phyloP scores from a whole-genome alignment of 129 eudicot species.

The Artemisia annua region DNA sequence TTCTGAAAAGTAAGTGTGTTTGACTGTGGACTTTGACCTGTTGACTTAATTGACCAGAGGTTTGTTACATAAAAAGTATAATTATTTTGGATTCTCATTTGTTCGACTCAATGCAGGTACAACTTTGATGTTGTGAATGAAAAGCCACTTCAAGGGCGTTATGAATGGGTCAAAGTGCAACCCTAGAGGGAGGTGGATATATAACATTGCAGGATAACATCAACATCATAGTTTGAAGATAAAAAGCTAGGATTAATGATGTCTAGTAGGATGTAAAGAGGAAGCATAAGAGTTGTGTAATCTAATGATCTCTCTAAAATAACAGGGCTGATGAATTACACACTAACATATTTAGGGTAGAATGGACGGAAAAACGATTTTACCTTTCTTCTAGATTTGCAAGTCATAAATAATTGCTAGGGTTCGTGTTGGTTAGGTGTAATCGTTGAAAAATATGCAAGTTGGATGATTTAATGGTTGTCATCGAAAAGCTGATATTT shows the following conservation, averaged over 20 bases:
- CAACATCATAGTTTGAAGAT: constrained; percentile 24
- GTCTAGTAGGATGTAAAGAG: constrained; percentile 36
- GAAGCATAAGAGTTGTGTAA: constrained; percentile 46
- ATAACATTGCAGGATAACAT: constrained; percentile 18
- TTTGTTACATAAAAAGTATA: not conserved
- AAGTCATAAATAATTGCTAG: constrained; percentile 44
- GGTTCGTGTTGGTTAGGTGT: constrained; percentile 16
- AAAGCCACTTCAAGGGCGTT: constrained; percentile 81
- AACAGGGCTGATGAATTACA: constrained; percentile 48
- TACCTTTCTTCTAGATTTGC: constrained; percentile 36
- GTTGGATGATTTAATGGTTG: not conserved
- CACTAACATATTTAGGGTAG: constrained; percentile 46
- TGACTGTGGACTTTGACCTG: not conserved
- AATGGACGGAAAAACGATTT: constrained; percentile 33
- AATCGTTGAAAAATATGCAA: constrained; percentile 3
- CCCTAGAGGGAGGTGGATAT: constrained; percentile 35
- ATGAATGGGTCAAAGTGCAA: constrained; percentile 77
- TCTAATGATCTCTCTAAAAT: constrained; percentile 40
- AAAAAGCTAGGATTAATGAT: constrained; percentile 35
- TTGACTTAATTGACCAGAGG: constrained; percentile 10
- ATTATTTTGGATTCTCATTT: not conserved
- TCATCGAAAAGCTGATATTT: not conserved
- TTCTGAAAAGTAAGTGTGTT: constrained; percentile 52
- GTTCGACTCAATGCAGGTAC: constrained; percentile 55
- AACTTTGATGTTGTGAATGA: constrained; percentile 85